phyloP scores from a whole-genome alignment of 2,329 filamentous ascomycete genomes.

The Microsporum audouinii region DNA sequence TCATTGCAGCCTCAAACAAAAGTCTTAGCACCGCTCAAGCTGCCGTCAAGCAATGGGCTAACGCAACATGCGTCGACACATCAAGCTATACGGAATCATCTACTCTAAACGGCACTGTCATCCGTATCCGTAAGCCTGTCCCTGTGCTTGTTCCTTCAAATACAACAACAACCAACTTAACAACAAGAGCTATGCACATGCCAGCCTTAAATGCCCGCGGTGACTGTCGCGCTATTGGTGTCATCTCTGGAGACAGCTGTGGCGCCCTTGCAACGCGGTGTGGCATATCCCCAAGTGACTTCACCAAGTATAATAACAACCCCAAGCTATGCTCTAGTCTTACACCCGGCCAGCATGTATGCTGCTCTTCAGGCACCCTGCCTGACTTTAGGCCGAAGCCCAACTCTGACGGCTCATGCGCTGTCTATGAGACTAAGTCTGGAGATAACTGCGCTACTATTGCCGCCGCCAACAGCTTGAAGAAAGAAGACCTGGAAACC shows the following conservation, averaged over 20 bases:
- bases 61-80: background rate
- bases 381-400: constrained; percentile 30
- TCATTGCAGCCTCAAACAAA: background rate
- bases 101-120: background rate
- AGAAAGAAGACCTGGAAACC: constrained; percentile 26
- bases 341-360: constrained; percentile 25
- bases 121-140: background rate
- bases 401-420: constrained; percentile 29
- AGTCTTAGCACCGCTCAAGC: background rate
- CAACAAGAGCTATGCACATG: background rate
- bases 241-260: constrained; percentile 30
- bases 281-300: constrained; percentile 29
- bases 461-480: constrained; percentile 27
- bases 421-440: constrained; percentile 23
- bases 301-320: constrained; percentile 31
- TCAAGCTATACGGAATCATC: background rate
- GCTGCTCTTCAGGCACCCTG: constrained; percentile 28
- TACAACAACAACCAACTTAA: background rate
- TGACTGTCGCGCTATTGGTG: constrained; percentile 17
- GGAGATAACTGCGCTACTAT: constrained; percentile 30
- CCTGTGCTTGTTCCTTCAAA: background rate
- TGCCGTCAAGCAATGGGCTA: background rate
- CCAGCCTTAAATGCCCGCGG: background rate
- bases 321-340: constrained; percentile 24
- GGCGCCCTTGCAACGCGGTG: constrained; percentile 29